Base-by-base conservation (phyloP, 257 asterid species). In the Henckelia pumila region DNA sequence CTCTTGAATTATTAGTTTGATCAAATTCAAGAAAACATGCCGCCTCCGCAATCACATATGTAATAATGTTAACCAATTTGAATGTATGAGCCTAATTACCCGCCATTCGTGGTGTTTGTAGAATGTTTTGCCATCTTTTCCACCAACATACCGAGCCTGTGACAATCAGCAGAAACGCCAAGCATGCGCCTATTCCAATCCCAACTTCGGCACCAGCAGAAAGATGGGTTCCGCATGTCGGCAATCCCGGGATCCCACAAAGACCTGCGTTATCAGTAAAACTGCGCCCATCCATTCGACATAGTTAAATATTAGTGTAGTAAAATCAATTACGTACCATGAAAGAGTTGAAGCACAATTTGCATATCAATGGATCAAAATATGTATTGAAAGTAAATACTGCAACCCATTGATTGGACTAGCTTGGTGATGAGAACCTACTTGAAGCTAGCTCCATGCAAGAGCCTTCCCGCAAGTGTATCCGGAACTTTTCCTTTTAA, bases 391-490 rank as follows among this genome's bases (percentile, higher is more conserved):
- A 6, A 40, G 14, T 13, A 35, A 35, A n/a, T n/a, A 40, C 52
- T 40, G 17, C 6, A 40, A 40, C 17, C n/a, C 1, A 35, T 2
- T 10, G n/a, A 40, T 13, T 23, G 56, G 56, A 47, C 56, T 56
- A 5, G 26, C 56, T 56, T 7, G 26, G 26, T 4, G 16, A 63
- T n/a, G 69, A 25, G 1, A 61, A 71, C 79, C 3, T 76, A 83
- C 88, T 80, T 83, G 66, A 80, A 80, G 69, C 96, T 94, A 73
- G 96, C 96, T 40, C 98, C 88, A 64, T 91, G 98, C 83, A 91
- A 85, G 62, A 89, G 96, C 80, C 91, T 84, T 72, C 96, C 99
- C 20, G 96, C 99, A 29, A 94, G 84, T 49, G 93, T 91, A 66
- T 87, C 83, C 4, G 99, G 96, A 76, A 91, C 96, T 81, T 80